Base-by-base conservation (phyloP, 2,329 filamentous ascomycete genomes). In the Leptosphaerulina australis region DNA sequence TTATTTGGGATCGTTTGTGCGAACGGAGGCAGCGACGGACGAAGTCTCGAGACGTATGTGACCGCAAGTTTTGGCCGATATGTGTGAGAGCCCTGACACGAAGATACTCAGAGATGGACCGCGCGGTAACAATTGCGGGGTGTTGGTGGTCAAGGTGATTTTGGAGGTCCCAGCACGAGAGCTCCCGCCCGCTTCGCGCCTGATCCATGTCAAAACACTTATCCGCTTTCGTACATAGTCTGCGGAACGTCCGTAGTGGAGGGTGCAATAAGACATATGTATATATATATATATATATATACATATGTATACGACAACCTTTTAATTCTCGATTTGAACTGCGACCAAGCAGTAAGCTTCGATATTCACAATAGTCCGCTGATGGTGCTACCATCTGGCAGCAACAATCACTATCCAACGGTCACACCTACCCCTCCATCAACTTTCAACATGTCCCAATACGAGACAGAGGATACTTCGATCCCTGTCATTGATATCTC, bases 401-500 rank as follows among this genome's bases (percentile, higher is more conserved):
- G 24, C 41, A 17, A 29, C 17, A n/a, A 25, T 21, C 24, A 37
- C 33, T 30, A 15, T 18, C 14, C 8, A 18, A 11, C 15, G 33
- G 20, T 11, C n/a, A n/a, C n/a, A n/a, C 31, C 24, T 15, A 6
- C 5, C 8, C 22, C 21, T n/a, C 17, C 20, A 20, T 20, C 26
- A 8, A 25, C 25, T 10, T 25, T n/a, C 29, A 53, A 43, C 1
- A 68, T 66, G 66, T 10, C 62, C 36, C 24, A 35, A 7, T 28
- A 49, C 9, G 52, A 58, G 11, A 10, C 22, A 3, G 7, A 38
- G 18, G 49, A 51, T 8, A 48, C 53, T 7, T 21, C 48, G 3
- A 91, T 97, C 29, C 91, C 93, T 17, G 78, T 97, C 43, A 90
- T 97, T 62, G 88, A 97, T 71, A 86, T 96, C 58, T 87, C 85